phyloP scores from a whole-genome alignment of 495 filamentous ascomycete genomes.

The Aspergillus nanangensis region DNA sequence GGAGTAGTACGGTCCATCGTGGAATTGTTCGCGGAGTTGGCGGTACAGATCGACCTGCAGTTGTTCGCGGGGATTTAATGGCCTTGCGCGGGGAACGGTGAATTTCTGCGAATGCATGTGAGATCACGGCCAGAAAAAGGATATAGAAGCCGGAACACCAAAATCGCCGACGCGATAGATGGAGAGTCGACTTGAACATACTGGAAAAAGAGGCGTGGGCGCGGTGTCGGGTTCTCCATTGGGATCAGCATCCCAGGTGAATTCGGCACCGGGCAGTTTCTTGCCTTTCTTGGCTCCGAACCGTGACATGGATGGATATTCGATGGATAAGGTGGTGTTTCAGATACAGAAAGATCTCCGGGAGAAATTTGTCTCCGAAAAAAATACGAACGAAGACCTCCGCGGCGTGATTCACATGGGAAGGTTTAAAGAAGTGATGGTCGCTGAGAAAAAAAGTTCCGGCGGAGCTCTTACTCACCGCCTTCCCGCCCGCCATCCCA shows the following conservation, averaged over 20 bases:
- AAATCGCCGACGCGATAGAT: no score
- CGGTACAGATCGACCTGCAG: conserved; percentile 42
- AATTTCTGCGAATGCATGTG: conserved; percentile 28
- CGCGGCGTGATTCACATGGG: neutral
- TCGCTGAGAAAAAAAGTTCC: conserved; percentile 19
- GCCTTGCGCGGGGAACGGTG: conserved; percentile 27
- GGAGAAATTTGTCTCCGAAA: neutral
- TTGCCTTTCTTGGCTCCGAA: conserved; percentile 35
- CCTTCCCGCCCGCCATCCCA: no score
- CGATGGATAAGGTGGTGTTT: neutral
- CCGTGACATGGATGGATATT: conserved; percentile 31
- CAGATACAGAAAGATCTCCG: neutral
- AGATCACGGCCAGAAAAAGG: neutral
- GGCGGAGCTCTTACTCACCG: conserved; percentile 17
- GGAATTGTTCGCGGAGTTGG: conserved; percentile 45
- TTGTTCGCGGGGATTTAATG: conserved; percentile 29
- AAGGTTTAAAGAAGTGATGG: neutral
- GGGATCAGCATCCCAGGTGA: conserved; percentile 36
- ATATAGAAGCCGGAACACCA: no score
- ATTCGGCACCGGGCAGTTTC: conserved; percentile 37
- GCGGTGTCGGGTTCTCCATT: conserved; percentile 37
- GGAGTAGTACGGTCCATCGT: conserved; percentile 55
- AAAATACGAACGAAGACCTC: neutral
- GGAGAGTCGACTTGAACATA: no score
- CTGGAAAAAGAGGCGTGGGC: conserved; percentile 40